Evolutionary conservation across 2,329 filamentous ascomycete genomes (phyloP).

Genomic region (Rutstroemia sydowiana): DNA sequence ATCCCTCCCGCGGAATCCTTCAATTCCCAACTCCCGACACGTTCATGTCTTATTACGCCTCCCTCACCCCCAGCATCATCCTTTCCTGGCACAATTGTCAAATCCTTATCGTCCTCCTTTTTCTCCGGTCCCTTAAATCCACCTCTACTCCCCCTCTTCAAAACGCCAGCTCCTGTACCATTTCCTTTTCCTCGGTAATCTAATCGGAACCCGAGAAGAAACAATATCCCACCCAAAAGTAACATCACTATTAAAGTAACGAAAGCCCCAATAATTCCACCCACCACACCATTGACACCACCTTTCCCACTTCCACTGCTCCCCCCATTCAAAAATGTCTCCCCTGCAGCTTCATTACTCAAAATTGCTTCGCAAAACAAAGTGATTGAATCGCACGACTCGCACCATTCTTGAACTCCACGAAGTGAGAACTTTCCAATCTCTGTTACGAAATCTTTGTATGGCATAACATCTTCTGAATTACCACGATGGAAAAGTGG

Average conservation of each 20-base stretch:
- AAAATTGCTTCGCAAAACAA: slow-evolving; percentile 24
- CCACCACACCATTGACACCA: slow-evolving; percentile 13
- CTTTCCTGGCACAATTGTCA: slow-evolving; percentile 19
- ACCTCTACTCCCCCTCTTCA: slow-evolving; percentile 10
- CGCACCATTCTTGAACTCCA: slow-evolving; percentile 25
- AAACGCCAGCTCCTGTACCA: background rate
- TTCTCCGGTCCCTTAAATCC: slow-evolving; percentile 30
- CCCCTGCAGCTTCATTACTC: background rate
- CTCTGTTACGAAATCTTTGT: slow-evolving; percentile 22
- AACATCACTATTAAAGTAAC: slow-evolving; percentile 19
- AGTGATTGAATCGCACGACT: slow-evolving; percentile 15
- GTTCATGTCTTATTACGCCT: slow-evolving; percentile 23
- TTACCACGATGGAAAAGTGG: slow-evolving; percentile 27
- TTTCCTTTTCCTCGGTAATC: slow-evolving; percentile 1
- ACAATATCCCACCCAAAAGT: slow-evolving; percentile 11
- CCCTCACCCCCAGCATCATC: slow-evolving; percentile 13
- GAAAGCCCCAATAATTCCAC: slow-evolving; percentile 27
- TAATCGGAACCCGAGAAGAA: slow-evolving; percentile 24
- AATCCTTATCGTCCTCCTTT: slow-evolving; percentile 25
- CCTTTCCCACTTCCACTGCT: background rate
- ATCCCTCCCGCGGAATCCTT: slow-evolving; percentile 9
- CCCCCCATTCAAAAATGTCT: background rate
- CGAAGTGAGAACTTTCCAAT: slow-evolving; percentile 21
- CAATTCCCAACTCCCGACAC: slow-evolving; percentile 31
- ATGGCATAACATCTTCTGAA: slow-evolving; percentile 23